These are phyloP conservation scores for Hypocreales sp. DNA, from an alignment of 2,329 filamentous ascomycete species.

Conservation along the genomic window DNA sequence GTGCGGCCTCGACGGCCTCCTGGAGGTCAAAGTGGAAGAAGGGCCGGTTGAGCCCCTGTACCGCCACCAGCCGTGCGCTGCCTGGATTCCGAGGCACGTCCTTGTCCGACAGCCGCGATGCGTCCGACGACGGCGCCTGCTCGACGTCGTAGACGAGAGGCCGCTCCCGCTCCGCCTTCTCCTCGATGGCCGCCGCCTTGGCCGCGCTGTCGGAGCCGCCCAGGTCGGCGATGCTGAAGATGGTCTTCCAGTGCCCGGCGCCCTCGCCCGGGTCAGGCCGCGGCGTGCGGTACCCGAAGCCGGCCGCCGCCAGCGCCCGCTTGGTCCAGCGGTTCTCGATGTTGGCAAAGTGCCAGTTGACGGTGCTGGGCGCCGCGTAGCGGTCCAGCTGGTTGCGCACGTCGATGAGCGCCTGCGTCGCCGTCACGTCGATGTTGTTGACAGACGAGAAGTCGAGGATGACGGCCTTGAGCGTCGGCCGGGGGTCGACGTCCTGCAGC, in stretches of 20 bases:
- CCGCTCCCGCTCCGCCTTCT: constrained; percentile 23
- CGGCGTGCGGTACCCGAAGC: constrained; percentile 30
- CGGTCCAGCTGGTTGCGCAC: constrained; percentile 86
- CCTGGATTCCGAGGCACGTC: constrained; percentile 12
- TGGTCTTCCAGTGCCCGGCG: constrained; percentile 43
- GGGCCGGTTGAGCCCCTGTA: constrained; percentile 32
- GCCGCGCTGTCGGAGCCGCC: constrained; percentile 52
- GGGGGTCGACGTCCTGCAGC: constrained; percentile 15
- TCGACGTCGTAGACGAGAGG: constrained; percentile 15
- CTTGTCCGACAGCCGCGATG: constrained; percentile 10
- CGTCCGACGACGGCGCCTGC: constrained; percentile 8
- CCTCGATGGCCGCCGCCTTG: constrained; percentile 41
- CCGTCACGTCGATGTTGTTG: constrained; percentile 88
- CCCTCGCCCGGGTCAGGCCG: constrained; percentile 7
- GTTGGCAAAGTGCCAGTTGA: constrained; percentile 93
- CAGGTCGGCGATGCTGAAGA: constrained; percentile 85
- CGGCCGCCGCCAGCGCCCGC: constrained; percentile 35
- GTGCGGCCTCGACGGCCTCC: constrained; percentile 29
- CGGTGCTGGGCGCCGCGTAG: constrained; percentile 63
- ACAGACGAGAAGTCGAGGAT: constrained; percentile 90
- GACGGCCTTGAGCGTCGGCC: constrained; percentile 69
- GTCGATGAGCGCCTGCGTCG: constrained; percentile 82
- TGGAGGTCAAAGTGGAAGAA: constrained; percentile 37
- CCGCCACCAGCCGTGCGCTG: constrained; percentile 17
- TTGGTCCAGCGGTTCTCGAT: constrained; percentile 68